Base-by-base conservation (phyloP, 1,139 yeast genomes). In the Eremothecium cymbalariae region DNA sequence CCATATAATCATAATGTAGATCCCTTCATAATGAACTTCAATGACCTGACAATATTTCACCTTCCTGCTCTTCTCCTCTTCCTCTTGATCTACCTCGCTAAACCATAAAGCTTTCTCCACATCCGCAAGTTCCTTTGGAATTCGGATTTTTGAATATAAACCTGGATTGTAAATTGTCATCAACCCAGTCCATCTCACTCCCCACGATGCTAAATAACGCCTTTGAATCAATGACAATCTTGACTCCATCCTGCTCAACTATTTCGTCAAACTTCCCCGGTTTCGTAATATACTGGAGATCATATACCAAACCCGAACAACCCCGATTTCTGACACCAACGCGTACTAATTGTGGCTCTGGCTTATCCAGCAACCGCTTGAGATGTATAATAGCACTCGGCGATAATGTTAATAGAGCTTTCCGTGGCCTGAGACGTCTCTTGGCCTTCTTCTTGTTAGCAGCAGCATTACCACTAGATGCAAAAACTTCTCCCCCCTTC, bases 81-180 rank as follows among this genome's bases (percentile, higher is more conserved):
- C 23, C 12, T n/a, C 17, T 11, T 18, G 11, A 20, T 28, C 13
- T 20, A 11, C 17, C 18, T 3, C 9, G 13, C 57, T 63, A 86
- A 6, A 86, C 95, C 96, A 88, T 88, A 59, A 90, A 90, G 5
- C 95, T 84, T 63, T 90, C 98, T 38, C 97, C 98, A 60, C 98
- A 90, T 12, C 98, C 98, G 63, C 98, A 90, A 36, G 95, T 83
- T 21, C 97, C 97, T 65, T 88, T 90, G 31, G 94, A 81, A 61
- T 90, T 90, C 42, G 98, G 98, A 60, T 90, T 90, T 60, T 72
- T 78, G 67, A 90, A 90, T 24, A 90, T 85, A 58, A 90, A 90
- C 54, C 94, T 73, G 12, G 94, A 78, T 23, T 88, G 74, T 45
- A 90, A 67, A 60, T 85, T 86, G 56, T 90, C 96, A 54, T 90